Evolutionary conservation across 129 eudicot genomes (phyloP), one percentile per base, ranked within the genome.

Genomic region (Lactuca sativa): DNA sequence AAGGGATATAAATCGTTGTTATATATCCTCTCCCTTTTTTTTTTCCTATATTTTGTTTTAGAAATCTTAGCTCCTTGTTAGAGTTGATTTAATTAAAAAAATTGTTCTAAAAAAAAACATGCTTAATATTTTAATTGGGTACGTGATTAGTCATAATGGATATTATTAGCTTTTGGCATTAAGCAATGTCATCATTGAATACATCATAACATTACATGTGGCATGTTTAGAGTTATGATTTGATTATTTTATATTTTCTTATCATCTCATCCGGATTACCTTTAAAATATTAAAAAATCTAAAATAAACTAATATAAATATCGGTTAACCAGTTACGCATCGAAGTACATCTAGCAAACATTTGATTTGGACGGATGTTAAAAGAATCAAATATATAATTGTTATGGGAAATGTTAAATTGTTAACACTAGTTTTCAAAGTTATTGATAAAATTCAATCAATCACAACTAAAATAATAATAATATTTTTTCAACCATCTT

Each of bases 101-200:
- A 25, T 25, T 25, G 30, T 25, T 25, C 30, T 25, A 25, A 25
- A 25, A 25, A 25, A 47, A 47, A n/a, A 53, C 58, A 53, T 4
- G 25, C 30, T 15, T 53, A 53, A 53, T 53, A 53, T 17, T 53
- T 54, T 16, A 54, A 54, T 54, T 54, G 31, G 30, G 65, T 32
- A 34, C n/a, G 54, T 21, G 55, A 64, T 64, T 48, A 21, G 37
- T 64, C 55, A 64, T 64, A 40, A 64, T 64, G 55, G 55, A 43
- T 16, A 64, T 43, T 64, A 64, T 64, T 63, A 64, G 16, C 54
- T 17, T 64, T 17, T 43, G 69, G 15, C 69, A 64, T 10, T 64
- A 40, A n/a, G 53, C 52, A 64, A 63, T 63, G 17, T 12, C 69
- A 18, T 43, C 37, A 64, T 41, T 64, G 48, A 64, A 18, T 21